Evolutionary conservation across 768 basidiomycete genomes (phyloP), one percentile per base, ranked within the genome.

Genomic region (Russula brevipes): DNA sequence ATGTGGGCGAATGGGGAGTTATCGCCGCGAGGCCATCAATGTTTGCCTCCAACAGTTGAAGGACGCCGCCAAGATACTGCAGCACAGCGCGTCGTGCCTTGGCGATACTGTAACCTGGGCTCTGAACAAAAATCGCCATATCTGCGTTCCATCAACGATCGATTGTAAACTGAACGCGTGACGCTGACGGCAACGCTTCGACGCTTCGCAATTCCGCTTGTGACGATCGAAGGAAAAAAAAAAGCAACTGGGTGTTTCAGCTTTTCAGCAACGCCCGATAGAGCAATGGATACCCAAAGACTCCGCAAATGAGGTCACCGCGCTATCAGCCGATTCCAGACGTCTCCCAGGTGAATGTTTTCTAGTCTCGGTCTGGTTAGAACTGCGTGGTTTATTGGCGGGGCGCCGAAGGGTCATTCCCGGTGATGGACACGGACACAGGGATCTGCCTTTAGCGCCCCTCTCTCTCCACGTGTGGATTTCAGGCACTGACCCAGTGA

Each of bases 151-250:
- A 16, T 45, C 45, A 7, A 45, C 17, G n/a, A 44, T 12, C 42
- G 42, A 14, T n/a, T 45, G 5, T 7, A 16, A 16, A 39, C 38
- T 39, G 39, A 39, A 41, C 47, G 41, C 30, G 36, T 55, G 54
- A 50, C 46, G 2, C 41, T 62, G 24, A 51, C 55, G 49, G 55
- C 55, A 62, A 10, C 3, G 54, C 41, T 42, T 45, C 42, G 9
- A 4, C 7, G 31, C 41, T 52, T 58, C 61, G 5, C 47, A 8
- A 5, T n/a, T 24, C 17, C 12, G 9, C 19, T 9, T 10, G 24
- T 36, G 54, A 35, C 36, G 6, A 54, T 44, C 36, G 52, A 53
- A 38, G 38, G 24, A 35, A 2, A 17, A 38, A 10, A 24, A 33
- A 36, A 36, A 24, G 19, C 17, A 4, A 14, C 17, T 17, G 31